These are phyloP conservation scores for Psilocybe sp. DNA, from an alignment of 768 basidiomycete species.

Conservation along the genomic window DNA sequence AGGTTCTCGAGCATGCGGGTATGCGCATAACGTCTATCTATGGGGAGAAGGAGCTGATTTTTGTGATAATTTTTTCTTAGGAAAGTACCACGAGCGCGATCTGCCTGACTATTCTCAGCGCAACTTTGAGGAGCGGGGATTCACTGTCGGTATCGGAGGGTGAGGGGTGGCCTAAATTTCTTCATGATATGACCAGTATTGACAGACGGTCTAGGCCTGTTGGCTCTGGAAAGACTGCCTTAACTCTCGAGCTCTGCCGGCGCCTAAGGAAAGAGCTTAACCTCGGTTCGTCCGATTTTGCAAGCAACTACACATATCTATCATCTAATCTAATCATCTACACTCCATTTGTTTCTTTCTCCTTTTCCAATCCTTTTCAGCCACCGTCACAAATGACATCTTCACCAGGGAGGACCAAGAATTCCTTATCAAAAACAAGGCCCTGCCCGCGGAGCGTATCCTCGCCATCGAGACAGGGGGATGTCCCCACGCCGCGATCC, in stretches of 20 bases:
- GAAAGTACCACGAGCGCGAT: slow-evolving; percentile 90
- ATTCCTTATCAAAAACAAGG: slow-evolving; percentile 90
- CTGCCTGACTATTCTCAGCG: slow-evolving; percentile 82
- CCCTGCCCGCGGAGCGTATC: slow-evolving; percentile 81
- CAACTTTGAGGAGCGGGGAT: slow-evolving; percentile 90
- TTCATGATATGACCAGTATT: background rate
- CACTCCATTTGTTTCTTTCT: background rate
- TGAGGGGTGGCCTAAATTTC: slow-evolving; percentile 31
- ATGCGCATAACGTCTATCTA: background rate
- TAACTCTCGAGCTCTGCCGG: slow-evolving; percentile 88
- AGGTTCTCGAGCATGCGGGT: slow-evolving; percentile 89
- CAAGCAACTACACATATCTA: background rate
- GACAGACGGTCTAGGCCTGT: slow-evolving; percentile 68
- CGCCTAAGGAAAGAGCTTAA: slow-evolving; percentile 81
- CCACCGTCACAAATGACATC: slow-evolving; percentile 98
- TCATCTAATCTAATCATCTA: background rate
- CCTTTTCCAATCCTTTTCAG: slow-evolving; percentile 23
- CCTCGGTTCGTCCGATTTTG: slow-evolving; percentile 55
- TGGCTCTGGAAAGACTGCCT: slow-evolving; percentile 96
- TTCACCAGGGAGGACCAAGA: slow-evolving; percentile 98
- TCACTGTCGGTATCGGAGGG: slow-evolving; percentile 99
- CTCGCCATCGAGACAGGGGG: slow-evolving; percentile 97
- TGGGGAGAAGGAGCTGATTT: background rate
- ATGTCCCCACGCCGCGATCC: slow-evolving; percentile 96
- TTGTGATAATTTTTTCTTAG: slow-evolving; percentile 36